Evolutionary conservation across 306 rosid genomes (phyloP).

Genomic region (Rosa persica): DNA sequence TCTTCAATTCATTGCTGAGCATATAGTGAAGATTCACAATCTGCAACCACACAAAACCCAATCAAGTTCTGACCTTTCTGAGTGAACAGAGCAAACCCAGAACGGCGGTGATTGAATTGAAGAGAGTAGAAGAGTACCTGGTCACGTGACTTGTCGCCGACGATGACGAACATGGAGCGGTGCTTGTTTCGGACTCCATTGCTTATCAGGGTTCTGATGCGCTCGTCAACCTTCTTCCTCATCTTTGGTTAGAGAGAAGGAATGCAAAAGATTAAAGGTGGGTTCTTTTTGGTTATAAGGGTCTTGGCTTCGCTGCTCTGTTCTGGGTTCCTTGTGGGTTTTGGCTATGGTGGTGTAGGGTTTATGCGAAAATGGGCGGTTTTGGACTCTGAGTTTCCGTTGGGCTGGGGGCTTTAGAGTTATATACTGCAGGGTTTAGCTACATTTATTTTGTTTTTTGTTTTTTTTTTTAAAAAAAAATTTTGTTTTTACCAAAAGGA

Average conservation of each 20-base stretch:
- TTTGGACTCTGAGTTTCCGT: background rate
- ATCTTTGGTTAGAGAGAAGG: constrained; percentile 11
- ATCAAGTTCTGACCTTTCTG: background rate
- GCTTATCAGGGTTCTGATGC: constrained; percentile 84
- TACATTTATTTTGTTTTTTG: background rate
- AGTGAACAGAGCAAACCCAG: background rate
- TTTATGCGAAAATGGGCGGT: background rate
- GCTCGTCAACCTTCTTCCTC: constrained; percentile 97
- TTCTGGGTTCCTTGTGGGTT: background rate
- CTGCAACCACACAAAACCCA: constrained; percentile 34
- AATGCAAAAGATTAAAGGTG: background rate
- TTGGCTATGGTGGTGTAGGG: background rate
- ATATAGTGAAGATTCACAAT: constrained; percentile 87
- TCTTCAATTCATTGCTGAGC: constrained; percentile 77
- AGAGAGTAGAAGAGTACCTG: constrained; percentile 44
- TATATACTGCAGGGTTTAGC: background rate
- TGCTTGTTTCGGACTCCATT: constrained; percentile 87
- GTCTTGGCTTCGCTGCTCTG: background rate
- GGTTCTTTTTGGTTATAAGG: background rate
- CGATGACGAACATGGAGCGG: constrained; percentile 80
- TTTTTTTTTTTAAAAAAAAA: background rate
- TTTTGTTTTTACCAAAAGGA: background rate
- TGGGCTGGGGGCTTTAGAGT: background rate
- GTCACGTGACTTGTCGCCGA: constrained; percentile 95
- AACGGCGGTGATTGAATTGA: background rate